phyloP scores from a whole-genome alignment of 768 basidiomycete species.

The Termitomyces bulborhizus region DNA sequence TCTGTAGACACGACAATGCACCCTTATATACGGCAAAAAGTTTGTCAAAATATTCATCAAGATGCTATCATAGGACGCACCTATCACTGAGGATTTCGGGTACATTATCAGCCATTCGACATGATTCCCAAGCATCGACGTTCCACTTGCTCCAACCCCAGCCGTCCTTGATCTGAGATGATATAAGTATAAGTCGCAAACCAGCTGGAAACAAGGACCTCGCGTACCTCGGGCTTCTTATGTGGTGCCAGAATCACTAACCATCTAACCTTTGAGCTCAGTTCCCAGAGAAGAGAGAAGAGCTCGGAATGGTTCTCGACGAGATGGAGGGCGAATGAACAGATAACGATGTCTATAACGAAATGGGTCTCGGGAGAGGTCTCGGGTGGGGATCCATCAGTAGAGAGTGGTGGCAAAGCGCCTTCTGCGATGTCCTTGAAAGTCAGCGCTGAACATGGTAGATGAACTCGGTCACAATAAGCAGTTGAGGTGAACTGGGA shows the following conservation, averaged over 20 bases:
- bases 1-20: conserved; percentile 48
- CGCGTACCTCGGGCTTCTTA: conserved; percentile 64
- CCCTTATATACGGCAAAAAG: conserved; percentile 24
- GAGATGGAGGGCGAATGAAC: conserved; percentile 73
- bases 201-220: not conserved
- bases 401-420: conserved; percentile 30
- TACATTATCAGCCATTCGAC: conserved; percentile 30
- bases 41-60: not conserved
- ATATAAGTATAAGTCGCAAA: not conserved
- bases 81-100: conserved; percentile 46
- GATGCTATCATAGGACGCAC: conserved; percentile 16
- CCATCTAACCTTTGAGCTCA: conserved; percentile 58
- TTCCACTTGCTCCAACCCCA: conserved; percentile 69
- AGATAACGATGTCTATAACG: conserved; percentile 55
- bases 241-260: conserved; percentile 67
- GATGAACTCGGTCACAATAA: conserved; percentile 46
- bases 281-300: conserved; percentile 58
- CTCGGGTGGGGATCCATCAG: conserved; percentile 9
- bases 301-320: conserved; percentile 54
- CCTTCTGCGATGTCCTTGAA: conserved; percentile 62
- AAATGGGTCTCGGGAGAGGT: not conserved
- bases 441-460: conserved; percentile 50
- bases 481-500: conserved; percentile 55
- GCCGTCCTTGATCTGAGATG: conserved; percentile 49
- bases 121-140: conserved; percentile 37